Conservation (phyloP, 352 stramenopile species). For the Phytophthora lateralis region DNA sequence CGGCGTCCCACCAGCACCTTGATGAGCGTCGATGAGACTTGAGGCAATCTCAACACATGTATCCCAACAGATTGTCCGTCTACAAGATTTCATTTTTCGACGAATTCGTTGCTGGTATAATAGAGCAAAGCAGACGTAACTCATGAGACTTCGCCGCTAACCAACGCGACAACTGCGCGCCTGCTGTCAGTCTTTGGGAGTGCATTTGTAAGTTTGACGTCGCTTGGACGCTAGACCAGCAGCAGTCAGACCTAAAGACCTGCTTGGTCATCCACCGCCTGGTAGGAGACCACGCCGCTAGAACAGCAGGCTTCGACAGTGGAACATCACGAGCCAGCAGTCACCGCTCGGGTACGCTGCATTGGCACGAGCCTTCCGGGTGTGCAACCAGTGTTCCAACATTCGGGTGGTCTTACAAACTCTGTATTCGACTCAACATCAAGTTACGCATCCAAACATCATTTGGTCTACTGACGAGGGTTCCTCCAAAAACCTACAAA, state of each 20-base stretch:
- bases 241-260: background rate
- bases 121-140: no score
- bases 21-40: conserved; percentile 1
- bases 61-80: no score
- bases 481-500: background rate
- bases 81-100: no score
- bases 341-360: background rate
- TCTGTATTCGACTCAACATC: conserved; percentile 21
- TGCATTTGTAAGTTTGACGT: background rate
- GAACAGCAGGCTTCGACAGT: conserved; percentile 11
- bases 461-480: conserved; percentile 8
- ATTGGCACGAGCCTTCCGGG: background rate
- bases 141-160: no score
- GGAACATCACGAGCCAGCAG: conserved; percentile 1
- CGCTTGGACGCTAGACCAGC: background rate
- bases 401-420: conserved; percentile 5
- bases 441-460: conserved; percentile 26
- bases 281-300: conserved; percentile 1
- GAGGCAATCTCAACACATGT: no score
- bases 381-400: conserved; percentile 1
- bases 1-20: conserved; percentile 1
- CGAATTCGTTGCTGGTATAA: no score
- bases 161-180: no score
- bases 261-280: conserved; percentile 20
- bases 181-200: no score